Base-by-base conservation (phyloP, 1,284 basidiomycete genomes). In the Malassezia yamatoensis region DNA sequence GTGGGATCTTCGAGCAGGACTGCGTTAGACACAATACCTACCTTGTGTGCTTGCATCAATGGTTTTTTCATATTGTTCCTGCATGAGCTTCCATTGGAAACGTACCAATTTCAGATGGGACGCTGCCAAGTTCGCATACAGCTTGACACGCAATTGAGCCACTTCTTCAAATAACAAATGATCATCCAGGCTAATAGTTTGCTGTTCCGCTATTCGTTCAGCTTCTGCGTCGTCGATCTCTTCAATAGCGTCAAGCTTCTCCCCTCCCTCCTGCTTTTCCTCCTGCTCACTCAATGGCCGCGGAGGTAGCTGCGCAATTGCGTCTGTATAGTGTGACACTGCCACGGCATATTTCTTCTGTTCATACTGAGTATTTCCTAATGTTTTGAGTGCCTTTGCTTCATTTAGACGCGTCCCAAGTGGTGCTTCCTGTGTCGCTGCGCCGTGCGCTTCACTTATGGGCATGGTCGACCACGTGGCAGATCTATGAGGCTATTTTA, bases 111-210 rank as follows among this genome's bases (percentile, higher is more conserved):
- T 86, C 1, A 86, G 79, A 68, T 83, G 78, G 66, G 86, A 88
- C 53, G 87, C 88, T 1, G 81, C 88, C 39, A 88, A 83, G 65
- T 90, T 90, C 32, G 84, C 82, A 64, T 86, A 80, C 54, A 90
- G 35, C 12, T 54, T 52, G 15, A 56, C 49, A 13, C 61, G 54
- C 29, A 59, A 42, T 18, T 52, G 33, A 3, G 33, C 24, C 3
- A 51, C 35, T 21, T 58, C 24, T 3, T 35, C 43, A 24, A 33
- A 18, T 6, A 47, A 12, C 12, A 42, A 24, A 12, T 51, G 41
- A 16, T 52, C 49, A 13, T 45, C 54, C 3, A 49, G 41, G 3
- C 47, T 37, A 3, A 53, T 40, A 1, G 45, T 35, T 38, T 36
- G 36, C 15, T 11, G 29, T 5, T 39, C 37, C 9, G 12, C 15